Percentiles rank a stretch among this genome's conserved stretches.
Evolutionary conservation across 1,284 basidiomycete species (phyloP).

Genomic region (Puccinia triticina): DNA sequence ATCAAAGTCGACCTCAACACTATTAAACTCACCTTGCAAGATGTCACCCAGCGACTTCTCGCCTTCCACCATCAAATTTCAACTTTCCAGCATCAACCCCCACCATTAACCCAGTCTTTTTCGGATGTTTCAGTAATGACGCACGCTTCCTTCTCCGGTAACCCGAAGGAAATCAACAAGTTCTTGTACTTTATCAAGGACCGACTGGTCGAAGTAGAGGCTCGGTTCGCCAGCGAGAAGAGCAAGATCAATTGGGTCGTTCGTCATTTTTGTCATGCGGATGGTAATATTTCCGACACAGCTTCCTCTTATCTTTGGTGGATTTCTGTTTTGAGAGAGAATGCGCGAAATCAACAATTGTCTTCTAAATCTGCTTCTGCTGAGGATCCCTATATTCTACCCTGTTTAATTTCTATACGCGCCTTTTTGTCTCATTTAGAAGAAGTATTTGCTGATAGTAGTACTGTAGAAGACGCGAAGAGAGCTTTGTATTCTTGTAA

Average conservation of each 20-base stretch:
- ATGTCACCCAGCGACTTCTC: neutral
- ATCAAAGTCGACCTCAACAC: neutral
- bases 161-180: slow-evolving; percentile 4
- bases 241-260: slow-evolving; percentile 30
- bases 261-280: neutral
- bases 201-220: neutral
- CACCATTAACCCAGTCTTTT: neutral
- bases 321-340: slow-evolving; percentile 7
- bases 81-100: neutral
- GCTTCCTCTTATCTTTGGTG: slow-evolving; percentile 4
- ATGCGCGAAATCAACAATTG: neutral
- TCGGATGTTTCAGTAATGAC: too few species aligned
- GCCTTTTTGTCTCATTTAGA: slow-evolving; percentile 1
- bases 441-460: slow-evolving; percentile 12
- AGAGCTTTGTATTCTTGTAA: neutral
- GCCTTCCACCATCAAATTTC: neutral
- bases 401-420: neutral
- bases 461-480: slow-evolving; percentile 6
- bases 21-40: neutral
- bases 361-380: neutral
- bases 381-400: neutral
- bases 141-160: slow-evolving; percentile 13
- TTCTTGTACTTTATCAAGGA: slow-evolving; percentile 25
- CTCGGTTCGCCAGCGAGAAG: neutral
- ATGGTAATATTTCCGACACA: neutral